Base-by-base conservation (phyloP, 208 protist genomes). In the Phytomonas francai region DNA sequence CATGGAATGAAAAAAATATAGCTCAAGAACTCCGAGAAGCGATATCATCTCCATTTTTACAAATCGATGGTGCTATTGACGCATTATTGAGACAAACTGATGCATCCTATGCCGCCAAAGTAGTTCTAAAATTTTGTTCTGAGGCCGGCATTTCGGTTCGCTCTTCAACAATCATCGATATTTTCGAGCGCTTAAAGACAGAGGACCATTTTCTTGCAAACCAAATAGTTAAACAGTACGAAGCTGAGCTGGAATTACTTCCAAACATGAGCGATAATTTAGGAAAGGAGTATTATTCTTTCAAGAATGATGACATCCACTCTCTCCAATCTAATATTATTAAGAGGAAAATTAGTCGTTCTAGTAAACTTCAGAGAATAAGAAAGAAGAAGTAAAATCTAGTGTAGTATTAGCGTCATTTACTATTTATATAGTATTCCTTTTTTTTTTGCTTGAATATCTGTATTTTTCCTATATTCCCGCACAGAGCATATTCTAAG, bases 351-450 rank as follows among this genome's bases (percentile, higher is more conserved):
- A 1, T 14, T 16, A 45, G 39, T 14, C 39, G 39, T 45, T 45
- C 39, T 45, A 45, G 39, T 11, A 45, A 14, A 45, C 39, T 45
- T 45, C 39, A 45, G 39, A 45, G 39, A 14, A 16, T 45, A 45
- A 45, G 39, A 45, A 45, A 45, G 39, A 22, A 7, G 1, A 61
- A 61, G 19, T 61, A 14, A 42, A 14, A 61, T 32, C 12, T 22
- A 61, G 58, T 11, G 58, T 61, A 61, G 58, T 36, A 12, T 61
- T 61, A 61, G 12, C 32, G 8, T 61, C 32, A 16, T 32, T 61
- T 61, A 36, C 32, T 36, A 61, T 61, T 57, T 57, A 61, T 61
- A 42, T 61, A 36, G 30, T 61, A 42, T 61, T 61, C 9, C 58
- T 32, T 14, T 42, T 14, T 14, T 3, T 16, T 22, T 22, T 61